A percentile compares a stretch with the other conserved stretches of the same genome.
These are phyloP conservation scores for Phoma sp. DNA, from an alignment of 2,329 filamentous ascomycete species.

Conservation along the genomic window DNA sequence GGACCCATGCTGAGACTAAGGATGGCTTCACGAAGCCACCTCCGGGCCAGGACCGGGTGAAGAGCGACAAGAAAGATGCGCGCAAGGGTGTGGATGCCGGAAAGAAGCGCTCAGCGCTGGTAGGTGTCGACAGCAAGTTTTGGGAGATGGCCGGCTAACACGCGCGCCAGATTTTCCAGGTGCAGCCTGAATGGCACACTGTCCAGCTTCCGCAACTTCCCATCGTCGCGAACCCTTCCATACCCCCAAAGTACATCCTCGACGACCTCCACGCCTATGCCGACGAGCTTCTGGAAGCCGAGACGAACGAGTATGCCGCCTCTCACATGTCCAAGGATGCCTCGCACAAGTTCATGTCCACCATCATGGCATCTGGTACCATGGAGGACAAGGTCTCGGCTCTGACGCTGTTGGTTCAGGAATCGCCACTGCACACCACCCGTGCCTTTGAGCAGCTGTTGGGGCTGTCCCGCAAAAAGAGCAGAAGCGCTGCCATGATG, in stretches of 20 bases:
- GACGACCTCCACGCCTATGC: conserved; percentile 73
- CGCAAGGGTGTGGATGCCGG: conserved; percentile 42
- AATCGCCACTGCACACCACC: conserved; percentile 91
- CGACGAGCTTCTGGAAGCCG: conserved; percentile 74
- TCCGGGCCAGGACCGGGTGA: conserved; percentile 39
- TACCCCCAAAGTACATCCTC: conserved; percentile 59
- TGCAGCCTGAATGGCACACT: conserved; percentile 72
- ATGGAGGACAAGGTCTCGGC: conserved; percentile 97
- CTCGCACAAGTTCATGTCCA: conserved; percentile 93
- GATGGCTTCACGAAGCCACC: conserved; percentile 49
- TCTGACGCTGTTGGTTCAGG: conserved; percentile 90
- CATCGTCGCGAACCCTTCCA: conserved; percentile 52
- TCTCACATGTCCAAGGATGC: conserved; percentile 78
- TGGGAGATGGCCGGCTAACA: conserved; percentile 25
- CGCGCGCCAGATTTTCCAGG: conserved; percentile 59
- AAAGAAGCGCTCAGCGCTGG: conserved; percentile 39
- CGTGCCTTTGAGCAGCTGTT: conserved; percentile 88
- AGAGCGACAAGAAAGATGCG: conserved; percentile 37
- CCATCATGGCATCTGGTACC: conserved; percentile 95
- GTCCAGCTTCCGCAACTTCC: conserved; percentile 62
- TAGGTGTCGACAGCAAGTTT: conserved; percentile 22
- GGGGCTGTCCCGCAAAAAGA: conserved; percentile 86
- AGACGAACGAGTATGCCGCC: conserved; percentile 75
- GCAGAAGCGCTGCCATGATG: conserved; percentile 87
- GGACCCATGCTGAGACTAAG: conserved; percentile 49